Percentiles rank a stretch among this genome's conserved stretches.
Conservation (phyloP, 148 eudicot genomes). For the Gaultheria prostrata region DNA sequence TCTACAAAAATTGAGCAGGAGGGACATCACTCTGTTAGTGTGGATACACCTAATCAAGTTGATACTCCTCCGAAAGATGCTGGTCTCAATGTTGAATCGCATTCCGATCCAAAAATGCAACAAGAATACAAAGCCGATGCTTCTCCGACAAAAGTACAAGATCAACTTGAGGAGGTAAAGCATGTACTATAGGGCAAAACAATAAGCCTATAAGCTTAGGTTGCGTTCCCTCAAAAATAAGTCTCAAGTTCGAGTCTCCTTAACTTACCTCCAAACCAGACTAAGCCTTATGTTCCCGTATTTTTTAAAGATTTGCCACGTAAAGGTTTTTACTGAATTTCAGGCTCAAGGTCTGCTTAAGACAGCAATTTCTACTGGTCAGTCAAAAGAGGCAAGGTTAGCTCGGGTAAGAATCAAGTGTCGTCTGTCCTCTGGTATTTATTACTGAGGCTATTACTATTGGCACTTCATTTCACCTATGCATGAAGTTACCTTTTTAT, state of each 20-base stretch:
- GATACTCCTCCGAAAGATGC: conserved; percentile 34
- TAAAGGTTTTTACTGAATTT: conserved; percentile 33
- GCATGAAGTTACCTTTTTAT: not conserved
- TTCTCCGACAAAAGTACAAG: conserved; percentile 57
- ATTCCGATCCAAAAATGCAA: conserved; percentile 26
- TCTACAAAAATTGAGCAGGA: conserved; percentile 37
- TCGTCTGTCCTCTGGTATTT: not conserved
- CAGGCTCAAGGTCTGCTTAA: conserved; percentile 97
- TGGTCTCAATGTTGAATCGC: conserved; percentile 43
- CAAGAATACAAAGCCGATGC: conserved; percentile 34
- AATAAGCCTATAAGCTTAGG: not conserved
- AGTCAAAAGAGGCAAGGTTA: conserved; percentile 96
- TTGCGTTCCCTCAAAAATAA: not conserved
- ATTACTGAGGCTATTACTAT: not conserved
- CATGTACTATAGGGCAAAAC: conserved; percentile 20
- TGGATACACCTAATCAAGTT: conserved; percentile 30
- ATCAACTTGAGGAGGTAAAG: conserved; percentile 94
- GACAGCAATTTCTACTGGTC: conserved; percentile 74
- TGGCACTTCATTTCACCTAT: not conserved
- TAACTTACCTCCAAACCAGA: not conserved
- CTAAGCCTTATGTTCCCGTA: not conserved
- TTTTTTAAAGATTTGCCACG: conserved; percentile 4
- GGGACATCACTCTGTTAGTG: conserved; percentile 33
- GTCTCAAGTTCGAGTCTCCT: not conserved
- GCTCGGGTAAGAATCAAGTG: conserved; percentile 74